Conservation (phyloP, 441 rosid species). For the Lepidium campestre region DNA sequence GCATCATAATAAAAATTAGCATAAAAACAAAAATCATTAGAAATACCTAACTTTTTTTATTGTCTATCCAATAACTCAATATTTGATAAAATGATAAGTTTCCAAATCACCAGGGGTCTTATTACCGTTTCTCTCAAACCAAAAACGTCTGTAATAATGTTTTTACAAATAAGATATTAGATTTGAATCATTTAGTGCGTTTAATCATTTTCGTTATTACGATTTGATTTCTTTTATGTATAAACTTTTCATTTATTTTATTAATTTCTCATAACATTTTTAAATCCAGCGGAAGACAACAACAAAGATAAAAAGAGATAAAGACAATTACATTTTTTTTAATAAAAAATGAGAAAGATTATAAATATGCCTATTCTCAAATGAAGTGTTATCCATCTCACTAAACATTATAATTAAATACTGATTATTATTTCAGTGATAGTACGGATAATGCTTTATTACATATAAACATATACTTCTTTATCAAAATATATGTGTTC, state of each 20-base stretch:
- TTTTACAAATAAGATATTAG: not conserved
- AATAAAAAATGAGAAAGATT: not conserved
- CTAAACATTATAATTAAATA: slow-evolving; percentile 5
- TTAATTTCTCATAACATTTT: not conserved
- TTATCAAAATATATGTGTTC: not conserved
- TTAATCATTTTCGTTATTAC: not conserved
- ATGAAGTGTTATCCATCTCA: slow-evolving; percentile 22
- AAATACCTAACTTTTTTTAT: not conserved
- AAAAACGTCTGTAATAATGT: not conserved
- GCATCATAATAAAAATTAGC: not conserved
- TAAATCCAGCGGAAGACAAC: not conserved
- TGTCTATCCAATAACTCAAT: not conserved
- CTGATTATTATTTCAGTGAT: slow-evolving; percentile 9
- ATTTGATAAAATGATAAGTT: not conserved
- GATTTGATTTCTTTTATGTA: not conserved
- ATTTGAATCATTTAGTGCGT: not conserved
- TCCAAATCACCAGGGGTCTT: not conserved
- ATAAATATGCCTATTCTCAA: slow-evolving; percentile 14
- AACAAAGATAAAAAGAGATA: not conserved
- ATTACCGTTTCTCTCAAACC: not conserved
- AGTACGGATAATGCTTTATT: slow-evolving; percentile 22
- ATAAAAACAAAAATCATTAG: no score
- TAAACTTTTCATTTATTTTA: not conserved
- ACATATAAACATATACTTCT: not conserved
- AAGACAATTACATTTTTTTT: not conserved